A percentile compares a stretch with the other conserved stretches of the same genome.
These are phyloP conservation scores for Ramaria sp. DNA, from an alignment of 768 basidiomycete species.

Conservation along the genomic window DNA sequence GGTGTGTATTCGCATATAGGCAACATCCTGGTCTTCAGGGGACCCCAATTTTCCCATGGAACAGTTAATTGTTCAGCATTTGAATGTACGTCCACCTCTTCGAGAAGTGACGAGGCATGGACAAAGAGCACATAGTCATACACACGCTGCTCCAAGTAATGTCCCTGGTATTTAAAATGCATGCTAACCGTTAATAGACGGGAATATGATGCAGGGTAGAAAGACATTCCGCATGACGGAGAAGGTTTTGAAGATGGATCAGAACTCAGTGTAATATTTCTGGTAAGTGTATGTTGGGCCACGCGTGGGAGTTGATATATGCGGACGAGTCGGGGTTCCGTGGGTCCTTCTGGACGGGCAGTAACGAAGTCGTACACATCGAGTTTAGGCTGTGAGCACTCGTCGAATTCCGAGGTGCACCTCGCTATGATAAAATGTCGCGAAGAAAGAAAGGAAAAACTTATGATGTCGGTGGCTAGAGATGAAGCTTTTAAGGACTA, in stretches of 20 bases:
- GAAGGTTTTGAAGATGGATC: not conserved
- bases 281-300: not conserved
- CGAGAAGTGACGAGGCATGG: constrained; percentile 28
- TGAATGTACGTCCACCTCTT: constrained; percentile 13
- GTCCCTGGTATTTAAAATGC: not conserved
- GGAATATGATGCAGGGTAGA: not conserved
- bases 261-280: not conserved
- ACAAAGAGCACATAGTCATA: constrained; percentile 34
- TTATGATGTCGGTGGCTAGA: constrained; percentile 10
- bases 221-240: not conserved
- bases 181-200: not conserved
- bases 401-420: constrained; percentile 9
- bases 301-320: not conserved
- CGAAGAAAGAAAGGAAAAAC: constrained; percentile 19
- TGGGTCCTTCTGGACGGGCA: not conserved
- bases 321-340: not conserved
- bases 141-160: no score
- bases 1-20: constrained; percentile 29
- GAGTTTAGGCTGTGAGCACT: no score
- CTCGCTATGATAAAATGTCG: constrained; percentile 15
- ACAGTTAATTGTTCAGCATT: constrained; percentile 14
- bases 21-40: constrained; percentile 34
- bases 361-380: constrained; percentile 1
- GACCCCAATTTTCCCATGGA: constrained; percentile 45
- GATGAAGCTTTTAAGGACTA: not conserved